Evolutionary conservation across 495 filamentous ascomycete genomes (phyloP).

Genomic region (Aspergillus leporis): DNA sequence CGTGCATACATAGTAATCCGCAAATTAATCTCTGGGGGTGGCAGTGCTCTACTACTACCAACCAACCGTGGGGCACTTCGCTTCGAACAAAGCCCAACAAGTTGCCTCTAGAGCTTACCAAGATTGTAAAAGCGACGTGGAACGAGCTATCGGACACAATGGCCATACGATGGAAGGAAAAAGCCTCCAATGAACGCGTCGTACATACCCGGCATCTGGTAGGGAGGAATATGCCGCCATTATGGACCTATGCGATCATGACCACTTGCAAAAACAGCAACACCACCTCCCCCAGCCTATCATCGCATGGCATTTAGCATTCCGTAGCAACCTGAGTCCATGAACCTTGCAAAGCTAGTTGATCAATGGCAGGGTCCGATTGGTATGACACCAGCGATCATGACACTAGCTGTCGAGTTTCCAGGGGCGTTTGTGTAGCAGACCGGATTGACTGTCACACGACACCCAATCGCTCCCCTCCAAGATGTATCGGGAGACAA

Average conservation of each 20-base stretch:
- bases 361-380: neutral
- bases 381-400: neutral
- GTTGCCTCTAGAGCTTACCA: too few species aligned
- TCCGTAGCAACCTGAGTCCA: neutral
- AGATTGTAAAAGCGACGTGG: too few species aligned
- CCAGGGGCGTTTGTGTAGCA: neutral
- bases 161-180: too few species aligned
- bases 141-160: too few species aligned
- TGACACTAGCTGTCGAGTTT: neutral
- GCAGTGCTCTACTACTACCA: too few species aligned
- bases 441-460: constrained; percentile 1
- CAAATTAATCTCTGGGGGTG: too few species aligned
- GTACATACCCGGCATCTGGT: too few species aligned
- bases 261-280: neutral
- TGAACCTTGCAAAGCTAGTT: neutral
- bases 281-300: neutral
- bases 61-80: too few species aligned
- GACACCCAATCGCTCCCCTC: constrained; percentile 1
- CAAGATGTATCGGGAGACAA: neutral
- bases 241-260: neutral
- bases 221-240: too few species aligned
- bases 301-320: neutral
- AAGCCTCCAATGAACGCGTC: too few species aligned
- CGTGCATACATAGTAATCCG: too few species aligned
- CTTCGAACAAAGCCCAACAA: too few species aligned